Evolutionary conservation across 257 asterid genomes (phyloP).

Genomic region (Solanum sitiens): DNA sequence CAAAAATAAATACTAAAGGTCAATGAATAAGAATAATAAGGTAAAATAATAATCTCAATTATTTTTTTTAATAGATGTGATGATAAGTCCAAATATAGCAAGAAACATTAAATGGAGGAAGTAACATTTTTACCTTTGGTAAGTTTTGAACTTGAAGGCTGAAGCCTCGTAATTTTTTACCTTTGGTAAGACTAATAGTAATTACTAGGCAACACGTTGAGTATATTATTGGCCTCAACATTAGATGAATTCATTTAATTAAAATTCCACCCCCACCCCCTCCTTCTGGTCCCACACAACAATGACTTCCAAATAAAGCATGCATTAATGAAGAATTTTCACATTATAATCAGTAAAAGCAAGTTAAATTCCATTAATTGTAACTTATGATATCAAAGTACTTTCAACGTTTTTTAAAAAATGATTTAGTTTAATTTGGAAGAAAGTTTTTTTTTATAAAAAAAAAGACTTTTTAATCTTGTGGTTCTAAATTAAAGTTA

Average conservation of each 20-base stretch:
- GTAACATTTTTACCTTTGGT: neutral
- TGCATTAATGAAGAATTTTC: neutral
- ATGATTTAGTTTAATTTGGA: too few species aligned
- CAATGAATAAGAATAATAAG: too few species aligned
- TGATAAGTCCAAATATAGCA: too few species aligned
- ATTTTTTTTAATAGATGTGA: too few species aligned
- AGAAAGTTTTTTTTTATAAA: too few species aligned
- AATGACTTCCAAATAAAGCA: neutral
- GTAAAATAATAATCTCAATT: too few species aligned
- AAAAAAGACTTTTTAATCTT: too few species aligned
- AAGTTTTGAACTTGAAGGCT: neutral
- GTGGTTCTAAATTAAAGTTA: too few species aligned
- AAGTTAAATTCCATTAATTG: neutral
- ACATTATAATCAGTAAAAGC: neutral
- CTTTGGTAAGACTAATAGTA: neutral
- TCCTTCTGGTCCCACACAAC: neutral
- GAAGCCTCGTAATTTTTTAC: neutral
- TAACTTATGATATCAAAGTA: neutral
- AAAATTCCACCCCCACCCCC: neutral
- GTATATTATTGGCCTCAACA: neutral
- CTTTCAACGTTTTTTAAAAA: too few species aligned
- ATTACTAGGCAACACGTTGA: neutral
- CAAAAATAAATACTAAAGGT: too few species aligned
- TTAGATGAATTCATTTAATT: neutral
- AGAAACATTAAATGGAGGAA: too few species aligned